Base-by-base conservation (phyloP, 2,329 filamentous ascomycete genomes). In the Neonectria punicea region DNA sequence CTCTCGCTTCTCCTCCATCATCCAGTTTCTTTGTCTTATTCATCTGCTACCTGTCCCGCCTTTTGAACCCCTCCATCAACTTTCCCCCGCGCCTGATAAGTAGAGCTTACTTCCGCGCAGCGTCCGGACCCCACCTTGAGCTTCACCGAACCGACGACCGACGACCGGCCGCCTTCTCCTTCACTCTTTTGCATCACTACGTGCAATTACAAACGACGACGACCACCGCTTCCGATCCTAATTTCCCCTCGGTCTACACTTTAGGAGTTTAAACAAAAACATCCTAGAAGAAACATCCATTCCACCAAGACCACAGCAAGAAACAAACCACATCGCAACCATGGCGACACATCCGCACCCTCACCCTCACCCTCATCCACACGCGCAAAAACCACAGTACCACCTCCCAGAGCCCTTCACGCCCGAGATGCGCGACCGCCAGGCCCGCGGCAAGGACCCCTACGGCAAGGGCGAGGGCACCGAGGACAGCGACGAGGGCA, bases 391-490 rank as follows among this genome's bases (percentile, higher is more conserved):
- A 41, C 82, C 83, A n/a, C 53, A 58, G 44, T 36, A 55, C 10
- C 83, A 32, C 58, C 56, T 61, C 57, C 53, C 68, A 61, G 67
- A 70, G 36, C 47, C 30, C 56, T 85, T 86, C 75, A 86, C 85
- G 0, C 68, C 80, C 20, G 76, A 80, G 63, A 87, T 87, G 85
- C 85, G 86, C 71, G 86, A 89, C 74, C 82, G 82, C 6, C 87
- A 90, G 75, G 85, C 87, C 5, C 81, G 87, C 44, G 87, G 87
- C 56, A 88, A 88, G 71, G 82, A 89, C 66, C 85, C 85, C 1
- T 87, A 86, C 71, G 67, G 57, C 14, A 70, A 76, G 47, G 63
- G 46, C 18, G 76, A 72, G 7, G 74, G 75, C 51, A 75, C 76
- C 20, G 70, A 75, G 61, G 75, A 70, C n/a, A 65, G 39, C 39